Base-by-base conservation (phyloP, 805 yeast species). In the Kodamaea fukazawae region DNA sequence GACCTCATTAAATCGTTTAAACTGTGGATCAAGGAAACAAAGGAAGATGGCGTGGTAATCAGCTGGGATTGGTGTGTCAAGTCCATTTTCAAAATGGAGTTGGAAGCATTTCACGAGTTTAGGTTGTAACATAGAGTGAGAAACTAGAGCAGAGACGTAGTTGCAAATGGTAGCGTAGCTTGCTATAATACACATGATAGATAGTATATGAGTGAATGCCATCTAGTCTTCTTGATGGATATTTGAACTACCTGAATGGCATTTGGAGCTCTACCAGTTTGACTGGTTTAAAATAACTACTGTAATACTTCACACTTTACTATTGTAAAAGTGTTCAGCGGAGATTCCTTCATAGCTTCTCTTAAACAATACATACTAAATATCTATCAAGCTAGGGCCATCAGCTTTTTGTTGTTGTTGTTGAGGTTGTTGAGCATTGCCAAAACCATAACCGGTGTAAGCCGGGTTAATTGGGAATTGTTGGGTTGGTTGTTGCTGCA, bases 361-460 rank as follows among this genome's bases (percentile, higher is more conserved):
- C 23, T 20, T 20, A 20, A 20, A 20, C 23, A 20, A 20, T 20
- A 20, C 23, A 20, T 20, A 20, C 23, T 20, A 70, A 43, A 70
- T 70, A 52, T 70, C 76, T 51, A 70, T 71, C 58, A 71, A 67
- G 47, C 74, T 70, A 7, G 73, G 73, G 23, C 71, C 73, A 43
- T 66, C 72, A 17, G 49, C 44, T 29, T 49, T 51, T 15, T 51
- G 50, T 38, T 57, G 55, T 42, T 55, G 56, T 22, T 56, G 61
- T n/a, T 54, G 55, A 17, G 56, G 61, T 22, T 61, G 63, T 46
- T 81, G 60, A 14, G 67, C 87, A 51, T 89, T 90, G 35, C 97
- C 97, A 63, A 90, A 90, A 1, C 98, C 98, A 57, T 80, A 89
- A 2, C 98, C 98, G 2, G 98, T 90, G 55, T 85, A 82, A 2